phyloP scores from a whole-genome alignment of 441 rosid species.

The Erodium moschatum region DNA sequence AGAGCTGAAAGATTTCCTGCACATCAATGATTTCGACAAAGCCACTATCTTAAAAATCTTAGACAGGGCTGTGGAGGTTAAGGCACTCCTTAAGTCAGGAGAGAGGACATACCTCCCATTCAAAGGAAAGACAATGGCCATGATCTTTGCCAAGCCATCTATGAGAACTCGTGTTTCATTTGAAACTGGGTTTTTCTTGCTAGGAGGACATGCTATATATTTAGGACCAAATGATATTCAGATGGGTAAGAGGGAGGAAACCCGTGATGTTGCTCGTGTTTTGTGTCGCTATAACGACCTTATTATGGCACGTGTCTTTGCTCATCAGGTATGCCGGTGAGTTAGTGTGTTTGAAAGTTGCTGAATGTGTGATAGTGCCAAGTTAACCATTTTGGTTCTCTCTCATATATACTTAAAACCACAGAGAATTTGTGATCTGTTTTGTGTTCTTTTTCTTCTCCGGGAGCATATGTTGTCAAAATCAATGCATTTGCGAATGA shows the following conservation, averaged over 20 bases:
- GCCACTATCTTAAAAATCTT: slow-evolving; percentile 59
- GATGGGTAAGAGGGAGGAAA: slow-evolving; percentile 96
- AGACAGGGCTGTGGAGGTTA: slow-evolving; percentile 69
- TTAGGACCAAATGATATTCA: slow-evolving; percentile 87
- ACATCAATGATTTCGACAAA: slow-evolving; percentile 81
- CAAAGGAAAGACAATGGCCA: slow-evolving; percentile 90
- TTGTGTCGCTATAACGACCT: slow-evolving; percentile 78
- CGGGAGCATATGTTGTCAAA: background rate
- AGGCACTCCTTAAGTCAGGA: slow-evolving; percentile 68
- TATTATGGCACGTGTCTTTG: slow-evolving; percentile 94
- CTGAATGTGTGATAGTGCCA: background rate
- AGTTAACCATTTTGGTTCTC: background rate
- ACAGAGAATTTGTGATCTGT: background rate
- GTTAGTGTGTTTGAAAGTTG: slow-evolving; percentile 24
- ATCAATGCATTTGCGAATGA: background rate
- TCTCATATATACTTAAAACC: background rate
- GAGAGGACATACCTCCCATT: slow-evolving; percentile 72
- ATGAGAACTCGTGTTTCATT: slow-evolving; percentile 95
- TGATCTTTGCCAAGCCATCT: slow-evolving; percentile 96
- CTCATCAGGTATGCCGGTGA: slow-evolving; percentile 95
- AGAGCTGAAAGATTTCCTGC: slow-evolving; percentile 60
- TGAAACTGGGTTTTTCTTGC: slow-evolving; percentile 89
- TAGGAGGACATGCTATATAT: slow-evolving; percentile 90
- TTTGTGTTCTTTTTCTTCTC: background rate
- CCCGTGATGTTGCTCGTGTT: slow-evolving; percentile 95